phyloP scores from a whole-genome alignment of 2,329 filamentous ascomycete species.

The Cadophora sp. region DNA sequence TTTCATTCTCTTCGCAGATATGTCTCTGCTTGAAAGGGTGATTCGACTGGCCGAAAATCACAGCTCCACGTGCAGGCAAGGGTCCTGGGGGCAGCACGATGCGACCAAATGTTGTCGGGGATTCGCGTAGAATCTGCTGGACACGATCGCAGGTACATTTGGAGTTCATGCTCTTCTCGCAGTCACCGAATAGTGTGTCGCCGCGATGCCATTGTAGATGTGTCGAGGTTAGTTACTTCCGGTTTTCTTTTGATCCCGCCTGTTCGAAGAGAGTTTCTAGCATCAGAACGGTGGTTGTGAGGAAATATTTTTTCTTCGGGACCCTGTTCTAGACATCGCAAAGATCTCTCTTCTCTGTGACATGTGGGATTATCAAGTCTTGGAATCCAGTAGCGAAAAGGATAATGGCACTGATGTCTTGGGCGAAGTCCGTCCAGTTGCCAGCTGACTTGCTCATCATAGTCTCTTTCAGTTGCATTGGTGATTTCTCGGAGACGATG shows the following conservation, averaged over 20 bases:
- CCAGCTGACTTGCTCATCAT: neutral
- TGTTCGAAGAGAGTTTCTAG: neutral
- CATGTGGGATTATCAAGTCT: neutral
- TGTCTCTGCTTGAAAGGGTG: neutral
- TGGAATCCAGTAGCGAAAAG: neutral
- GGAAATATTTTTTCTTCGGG: neutral
- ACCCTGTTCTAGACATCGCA: neutral
- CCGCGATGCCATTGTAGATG: neutral
- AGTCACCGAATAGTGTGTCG: neutral
- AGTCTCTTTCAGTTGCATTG: slow-evolving; percentile 2
- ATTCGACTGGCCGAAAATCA: neutral
- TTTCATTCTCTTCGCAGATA: neutral
- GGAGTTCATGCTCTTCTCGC: neutral
- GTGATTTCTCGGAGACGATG: neutral
- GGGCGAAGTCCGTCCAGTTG: neutral
- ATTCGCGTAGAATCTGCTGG: neutral
- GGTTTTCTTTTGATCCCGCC: neutral
- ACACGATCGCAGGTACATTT: neutral
- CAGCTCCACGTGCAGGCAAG: neutral
- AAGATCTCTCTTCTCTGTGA: neutral
- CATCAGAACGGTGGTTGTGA: neutral
- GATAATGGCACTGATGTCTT: neutral
- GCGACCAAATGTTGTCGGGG: neutral
- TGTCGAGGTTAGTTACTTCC: neutral
- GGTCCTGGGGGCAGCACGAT: neutral